phyloP scores from a whole-genome alignment of 352 stramenopile genomes.

The Pythium myriotylum region DNA sequence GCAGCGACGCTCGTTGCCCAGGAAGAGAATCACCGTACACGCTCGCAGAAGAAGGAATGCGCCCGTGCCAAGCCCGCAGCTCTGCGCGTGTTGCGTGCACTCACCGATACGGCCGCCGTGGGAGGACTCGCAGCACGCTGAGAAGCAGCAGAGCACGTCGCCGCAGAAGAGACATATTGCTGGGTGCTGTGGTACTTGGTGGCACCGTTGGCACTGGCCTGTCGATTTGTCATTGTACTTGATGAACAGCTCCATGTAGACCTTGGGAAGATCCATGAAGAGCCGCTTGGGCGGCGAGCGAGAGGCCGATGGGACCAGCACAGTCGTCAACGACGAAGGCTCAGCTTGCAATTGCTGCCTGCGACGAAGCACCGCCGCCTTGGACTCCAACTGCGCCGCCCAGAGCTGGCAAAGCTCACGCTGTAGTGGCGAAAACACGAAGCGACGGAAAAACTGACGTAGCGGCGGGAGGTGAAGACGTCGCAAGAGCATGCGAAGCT shows the following conservation, averaged over 20 bases:
- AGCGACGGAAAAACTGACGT: slow-evolving; percentile 63
- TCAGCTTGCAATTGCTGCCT: slow-evolving; percentile 31
- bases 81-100: slow-evolving; percentile 73
- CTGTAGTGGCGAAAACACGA: slow-evolving; percentile 63
- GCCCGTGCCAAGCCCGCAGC: slow-evolving; percentile 59
- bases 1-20: slow-evolving; percentile 78
- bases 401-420: slow-evolving; percentile 71
- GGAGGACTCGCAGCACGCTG: slow-evolving; percentile 59
- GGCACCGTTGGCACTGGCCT: slow-evolving; percentile 57
- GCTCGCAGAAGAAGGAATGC: slow-evolving; percentile 74
- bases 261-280: slow-evolving; percentile 54
- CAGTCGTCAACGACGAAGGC: not conserved
- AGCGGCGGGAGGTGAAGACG: slow-evolving; percentile 68
- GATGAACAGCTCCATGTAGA: slow-evolving; percentile 87
- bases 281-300: slow-evolving; percentile 2
- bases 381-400: slow-evolving; percentile 70
- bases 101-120: slow-evolving; percentile 60
- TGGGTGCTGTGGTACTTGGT: slow-evolving; percentile 65
- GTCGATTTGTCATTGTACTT: slow-evolving; percentile 71
- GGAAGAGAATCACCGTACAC: slow-evolving; percentile 83
- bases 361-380: slow-evolving; percentile 52
- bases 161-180: slow-evolving; percentile 81
- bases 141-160: slow-evolving; percentile 78
- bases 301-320: not conserved
- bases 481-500: slow-evolving; percentile 53